Conservation (phyloP, 164 flowering plant genomes). For the Echeveria elegans region DNA sequence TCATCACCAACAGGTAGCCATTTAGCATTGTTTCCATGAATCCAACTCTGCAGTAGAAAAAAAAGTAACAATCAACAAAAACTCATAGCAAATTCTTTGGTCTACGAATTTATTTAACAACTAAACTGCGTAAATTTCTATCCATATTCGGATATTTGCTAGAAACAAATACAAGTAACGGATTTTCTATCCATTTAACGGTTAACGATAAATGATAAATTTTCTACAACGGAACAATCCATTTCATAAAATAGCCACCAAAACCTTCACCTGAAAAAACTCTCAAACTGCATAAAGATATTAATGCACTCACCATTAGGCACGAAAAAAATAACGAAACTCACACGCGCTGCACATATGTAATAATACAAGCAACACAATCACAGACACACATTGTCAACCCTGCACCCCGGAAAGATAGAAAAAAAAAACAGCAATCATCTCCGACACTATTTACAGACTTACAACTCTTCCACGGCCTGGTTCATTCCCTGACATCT, state of each 20-base stretch:
- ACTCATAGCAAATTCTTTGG: background rate
- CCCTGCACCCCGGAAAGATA: too few relatives aligned
- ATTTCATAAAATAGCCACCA: background rate
- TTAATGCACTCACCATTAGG: background rate
- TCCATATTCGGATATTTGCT: background rate
- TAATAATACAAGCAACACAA: background rate
- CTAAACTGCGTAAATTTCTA: background rate
- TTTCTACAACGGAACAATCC: background rate
- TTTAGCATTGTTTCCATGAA: background rate
- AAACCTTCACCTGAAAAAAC: background rate
- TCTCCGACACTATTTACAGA: too few relatives aligned
- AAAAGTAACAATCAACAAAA: background rate
- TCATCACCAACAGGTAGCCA: slow-evolving; percentile 9
- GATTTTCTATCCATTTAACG: background rate
- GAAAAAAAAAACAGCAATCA: too few relatives aligned
- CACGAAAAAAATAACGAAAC: background rate
- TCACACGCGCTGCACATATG: background rate
- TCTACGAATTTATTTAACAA: background rate
- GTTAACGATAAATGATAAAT: background rate
- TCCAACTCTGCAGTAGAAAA: background rate
- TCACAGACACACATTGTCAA: too few relatives aligned
- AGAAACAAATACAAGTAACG: background rate
- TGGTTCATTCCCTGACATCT: too few relatives aligned
- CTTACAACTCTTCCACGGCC: too few relatives aligned
- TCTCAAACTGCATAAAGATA: too few relatives aligned